Evolutionary conservation across 176 grass and related monocot genomes (phyloP).

Genomic region (Aegilops speltoides): DNA sequence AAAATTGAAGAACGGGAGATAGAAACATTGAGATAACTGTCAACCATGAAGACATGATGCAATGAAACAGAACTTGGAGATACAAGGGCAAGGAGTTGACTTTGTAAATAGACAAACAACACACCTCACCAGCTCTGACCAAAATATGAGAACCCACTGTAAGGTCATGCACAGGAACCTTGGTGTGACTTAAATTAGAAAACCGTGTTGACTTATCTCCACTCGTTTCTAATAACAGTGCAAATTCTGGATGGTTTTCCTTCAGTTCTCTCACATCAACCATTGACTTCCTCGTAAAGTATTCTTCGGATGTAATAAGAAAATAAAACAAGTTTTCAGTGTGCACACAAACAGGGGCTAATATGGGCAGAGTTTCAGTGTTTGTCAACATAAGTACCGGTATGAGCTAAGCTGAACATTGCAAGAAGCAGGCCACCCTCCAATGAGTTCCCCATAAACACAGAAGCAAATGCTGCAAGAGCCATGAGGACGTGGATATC

Average conservation of each 20-base stretch:
- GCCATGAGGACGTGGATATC: slow-evolving; percentile 99
- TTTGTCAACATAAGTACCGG: slow-evolving; percentile 51
- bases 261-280: slow-evolving; percentile 92
- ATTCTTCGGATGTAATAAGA: slow-evolving; percentile 73
- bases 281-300: slow-evolving; percentile 92
- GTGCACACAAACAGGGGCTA: slow-evolving; percentile 9
- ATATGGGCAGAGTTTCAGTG: not conserved
- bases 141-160: slow-evolving; percentile 88
- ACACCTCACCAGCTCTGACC: slow-evolving; percentile 97
- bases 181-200: slow-evolving; percentile 76
- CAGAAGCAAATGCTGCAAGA: slow-evolving; percentile 93
- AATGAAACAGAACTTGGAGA: not conserved
- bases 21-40: no score
- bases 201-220: slow-evolving; percentile 51
- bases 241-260: slow-evolving; percentile 92
- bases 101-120: slow-evolving; percentile 36
- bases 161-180: slow-evolving; percentile 90
- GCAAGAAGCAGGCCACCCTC: slow-evolving; percentile 95
- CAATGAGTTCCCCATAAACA: slow-evolving; percentile 98
- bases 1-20: no score
- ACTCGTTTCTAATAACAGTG: slow-evolving; percentile 72
- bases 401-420: slow-evolving; percentile 98
- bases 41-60: no score
- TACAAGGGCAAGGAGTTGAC: not conserved
- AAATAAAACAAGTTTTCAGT: not conserved